These are phyloP conservation scores for Dothistroma septosporum DNA, from an alignment of 2,329 filamentous ascomycete species.

Conservation along the genomic window DNA sequence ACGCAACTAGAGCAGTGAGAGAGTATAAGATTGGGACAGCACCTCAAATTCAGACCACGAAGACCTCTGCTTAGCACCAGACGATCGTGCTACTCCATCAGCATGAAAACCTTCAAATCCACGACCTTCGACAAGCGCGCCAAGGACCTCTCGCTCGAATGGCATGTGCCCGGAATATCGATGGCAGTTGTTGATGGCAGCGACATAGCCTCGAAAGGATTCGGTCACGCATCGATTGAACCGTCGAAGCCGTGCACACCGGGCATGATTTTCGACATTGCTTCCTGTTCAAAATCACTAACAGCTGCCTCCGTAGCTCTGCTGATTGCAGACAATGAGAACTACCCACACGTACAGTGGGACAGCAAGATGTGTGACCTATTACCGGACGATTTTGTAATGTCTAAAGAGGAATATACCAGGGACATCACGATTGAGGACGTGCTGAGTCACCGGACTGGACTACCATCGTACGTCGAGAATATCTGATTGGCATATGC, in stretches of 20 bases:
- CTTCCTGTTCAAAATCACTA: conserved; percentile 56
- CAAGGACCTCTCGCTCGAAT: conserved; percentile 6
- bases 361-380: conserved; percentile 43
- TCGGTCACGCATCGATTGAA: conserved; percentile 39
- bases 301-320: conserved; percentile 50
- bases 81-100: neutral
- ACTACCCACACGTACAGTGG: conserved; percentile 43
- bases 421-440: conserved; percentile 53
- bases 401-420: conserved; percentile 40
- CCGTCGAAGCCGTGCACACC: conserved; percentile 39
- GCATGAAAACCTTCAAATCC: conserved; percentile 12
- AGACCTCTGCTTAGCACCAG: neutral
- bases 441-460: conserved; percentile 51
- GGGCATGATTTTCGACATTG: conserved; percentile 53
- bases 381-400: conserved; percentile 13
- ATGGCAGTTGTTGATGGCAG: conserved; percentile 48
- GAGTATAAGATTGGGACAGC: neutral
- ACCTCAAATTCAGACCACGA: neutral
- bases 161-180: conserved; percentile 43
- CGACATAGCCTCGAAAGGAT: conserved; percentile 40
- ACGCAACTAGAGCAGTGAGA: neutral
- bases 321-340: conserved; percentile 45
- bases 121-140: conserved; percentile 7
- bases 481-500: conserved; percentile 47
- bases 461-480: conserved; percentile 37